Percentiles rank a stretch among this genome's conserved stretches.
phyloP scores from a whole-genome alignment of 192 early-diverging fungal species.

The Backusella liffmaniae region DNA sequence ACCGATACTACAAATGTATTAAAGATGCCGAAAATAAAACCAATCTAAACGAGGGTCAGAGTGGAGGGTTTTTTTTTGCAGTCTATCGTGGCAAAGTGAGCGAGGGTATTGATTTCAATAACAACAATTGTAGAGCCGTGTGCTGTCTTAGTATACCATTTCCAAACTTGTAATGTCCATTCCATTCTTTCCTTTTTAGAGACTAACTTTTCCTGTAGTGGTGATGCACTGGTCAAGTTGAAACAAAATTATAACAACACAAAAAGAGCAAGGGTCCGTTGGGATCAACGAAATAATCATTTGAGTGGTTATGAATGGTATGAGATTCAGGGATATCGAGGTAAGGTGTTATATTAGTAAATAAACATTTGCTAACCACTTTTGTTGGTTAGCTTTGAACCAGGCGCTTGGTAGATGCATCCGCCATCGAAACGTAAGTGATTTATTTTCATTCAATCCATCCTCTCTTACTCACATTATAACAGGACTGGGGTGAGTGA shows the following conservation, averaged over 20 bases:
- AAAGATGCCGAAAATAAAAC: background rate
- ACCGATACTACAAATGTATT: background rate
- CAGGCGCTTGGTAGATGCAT: conserved; percentile 40
- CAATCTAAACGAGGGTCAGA: background rate
- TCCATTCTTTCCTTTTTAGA: background rate
- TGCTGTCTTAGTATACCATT: conserved; percentile 66
- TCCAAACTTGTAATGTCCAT: conserved; percentile 27
- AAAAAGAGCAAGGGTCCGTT: background rate
- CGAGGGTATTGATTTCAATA: conserved; percentile 77
- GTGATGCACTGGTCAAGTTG: conserved; percentile 54
- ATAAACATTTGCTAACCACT: background rate
- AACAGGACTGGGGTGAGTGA: conserved; percentile 34
- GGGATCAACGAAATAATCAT: background rate
- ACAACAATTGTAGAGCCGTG: conserved; percentile 63
- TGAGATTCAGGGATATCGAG: conserved; percentile 28
- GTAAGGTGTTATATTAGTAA: background rate
- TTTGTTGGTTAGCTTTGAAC: conserved; percentile 25
- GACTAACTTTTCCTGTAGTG: background rate
- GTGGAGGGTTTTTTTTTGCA: conserved; percentile 64
- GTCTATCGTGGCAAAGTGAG: conserved; percentile 70
- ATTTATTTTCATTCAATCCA: background rate
- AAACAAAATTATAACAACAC: conserved; percentile 42
- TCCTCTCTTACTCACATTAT: background rate
- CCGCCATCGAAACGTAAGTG: conserved; percentile 29
- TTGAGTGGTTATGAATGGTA: conserved; percentile 27